Percentiles rank a stretch among this genome's conserved stretches.
Conservation (phyloP, 106 monocot species). For the Chionographis japonica region DNA sequence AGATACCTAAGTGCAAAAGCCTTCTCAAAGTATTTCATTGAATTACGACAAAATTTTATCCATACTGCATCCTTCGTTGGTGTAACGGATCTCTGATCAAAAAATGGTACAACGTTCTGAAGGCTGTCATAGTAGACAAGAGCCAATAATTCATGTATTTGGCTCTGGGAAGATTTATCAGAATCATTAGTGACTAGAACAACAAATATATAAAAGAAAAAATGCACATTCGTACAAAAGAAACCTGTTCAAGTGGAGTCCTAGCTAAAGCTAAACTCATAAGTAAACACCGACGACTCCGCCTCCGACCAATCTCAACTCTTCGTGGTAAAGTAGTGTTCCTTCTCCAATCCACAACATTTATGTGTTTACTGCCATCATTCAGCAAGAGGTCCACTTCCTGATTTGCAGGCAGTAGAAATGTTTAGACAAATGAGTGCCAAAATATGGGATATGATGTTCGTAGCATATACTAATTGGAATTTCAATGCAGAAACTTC, state of each 20-base stretch:
- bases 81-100: constrained; percentile 72
- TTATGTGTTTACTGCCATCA: constrained; percentile 96
- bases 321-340: constrained; percentile 56
- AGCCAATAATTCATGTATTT: constrained; percentile 88
- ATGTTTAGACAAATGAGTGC: background rate
- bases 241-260: constrained; percentile 58
- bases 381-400: constrained; percentile 95
- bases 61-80: constrained; percentile 78
- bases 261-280: constrained; percentile 86
- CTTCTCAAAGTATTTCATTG: constrained; percentile 89
- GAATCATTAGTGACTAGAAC: background rate
- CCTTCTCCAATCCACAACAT: constrained; percentile 76
- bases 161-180: constrained; percentile 36
- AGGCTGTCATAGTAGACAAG: constrained; percentile 94
- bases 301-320: constrained; percentile 85
- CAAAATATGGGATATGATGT: background rate
- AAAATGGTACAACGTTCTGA: constrained; percentile 96
- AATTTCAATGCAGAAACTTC: constrained; percentile 2
- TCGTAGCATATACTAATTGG: background rate
- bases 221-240: background rate
- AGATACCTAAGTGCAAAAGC: constrained; percentile 72
- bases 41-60: constrained; percentile 68
- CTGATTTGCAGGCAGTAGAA: constrained; percentile 21
- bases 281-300: constrained; percentile 78
- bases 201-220: constrained; percentile 3